Evolutionary conservation across 2,329 filamentous ascomycete genomes (phyloP).

Genomic region (Phaeosphaeriaceae sp.): DNA sequence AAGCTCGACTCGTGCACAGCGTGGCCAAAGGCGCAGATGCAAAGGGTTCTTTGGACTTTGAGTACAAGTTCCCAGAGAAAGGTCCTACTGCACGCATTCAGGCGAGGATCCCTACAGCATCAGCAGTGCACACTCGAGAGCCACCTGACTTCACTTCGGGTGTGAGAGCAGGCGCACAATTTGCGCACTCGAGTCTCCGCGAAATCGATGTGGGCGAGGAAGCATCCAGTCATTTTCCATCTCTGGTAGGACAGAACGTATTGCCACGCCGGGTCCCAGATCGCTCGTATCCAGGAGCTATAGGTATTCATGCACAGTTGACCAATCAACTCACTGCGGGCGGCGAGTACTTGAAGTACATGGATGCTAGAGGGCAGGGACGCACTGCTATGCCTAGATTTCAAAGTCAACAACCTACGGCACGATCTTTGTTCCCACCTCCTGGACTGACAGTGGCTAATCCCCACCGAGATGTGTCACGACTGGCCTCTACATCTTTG

Average conservation of each 20-base stretch:
- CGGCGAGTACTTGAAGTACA: not conserved
- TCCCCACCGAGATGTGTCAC: constrained; percentile 23
- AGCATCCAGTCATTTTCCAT: constrained; percentile 12
- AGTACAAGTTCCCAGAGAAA: constrained; percentile 33
- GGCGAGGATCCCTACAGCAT: not conserved
- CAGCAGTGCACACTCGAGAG: not conserved
- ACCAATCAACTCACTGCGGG: not conserved
- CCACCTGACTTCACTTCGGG: not conserved
- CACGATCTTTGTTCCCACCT: constrained; percentile 18
- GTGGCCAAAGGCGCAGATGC: not conserved
- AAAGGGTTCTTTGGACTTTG: constrained; percentile 31
- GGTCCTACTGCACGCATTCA: not conserved
- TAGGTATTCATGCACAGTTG: not conserved
- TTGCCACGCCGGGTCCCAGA: not conserved
- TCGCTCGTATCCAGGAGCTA: constrained; percentile 12
- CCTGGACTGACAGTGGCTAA: constrained; percentile 32
- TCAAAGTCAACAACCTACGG: constrained; percentile 6
- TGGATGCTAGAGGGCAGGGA: constrained; percentile 26
- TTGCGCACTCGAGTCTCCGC: constrained; percentile 8
- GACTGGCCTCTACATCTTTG: constrained; percentile 17
- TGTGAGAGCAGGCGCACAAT: not conserved
- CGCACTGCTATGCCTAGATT: constrained; percentile 37
- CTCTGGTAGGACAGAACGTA: not conserved
- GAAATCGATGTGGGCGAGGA: constrained; percentile 33
- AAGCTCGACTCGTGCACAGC: not conserved